Percentiles rank a stretch among this genome's conserved stretches.
phyloP scores from a whole-genome alignment of 768 basidiomycete genomes.

The Lactifluus subvellereus region DNA sequence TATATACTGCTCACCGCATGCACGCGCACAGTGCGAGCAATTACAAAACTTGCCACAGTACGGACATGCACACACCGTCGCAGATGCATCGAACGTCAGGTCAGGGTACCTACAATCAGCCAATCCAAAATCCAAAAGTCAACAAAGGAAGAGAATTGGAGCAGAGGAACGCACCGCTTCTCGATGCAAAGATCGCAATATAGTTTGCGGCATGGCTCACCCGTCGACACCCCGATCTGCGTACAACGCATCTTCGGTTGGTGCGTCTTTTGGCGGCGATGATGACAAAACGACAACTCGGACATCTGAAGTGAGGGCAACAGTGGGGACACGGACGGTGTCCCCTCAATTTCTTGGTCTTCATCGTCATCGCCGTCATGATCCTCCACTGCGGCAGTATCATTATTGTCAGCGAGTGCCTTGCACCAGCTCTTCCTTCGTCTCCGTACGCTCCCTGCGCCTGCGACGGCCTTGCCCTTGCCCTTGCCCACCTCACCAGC shows the following conservation, averaged over 20 bases:
- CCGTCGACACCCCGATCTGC: neutral
- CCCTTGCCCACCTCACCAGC: neutral
- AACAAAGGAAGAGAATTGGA: neutral
- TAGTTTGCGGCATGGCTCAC: neutral
- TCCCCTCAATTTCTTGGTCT: neutral
- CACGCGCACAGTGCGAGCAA: constrained; percentile 41
- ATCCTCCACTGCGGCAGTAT: neutral
- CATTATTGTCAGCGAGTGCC: neutral
- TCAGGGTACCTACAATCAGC: constrained; percentile 34
- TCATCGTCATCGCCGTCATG: neutral
- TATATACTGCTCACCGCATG: constrained; percentile 44
- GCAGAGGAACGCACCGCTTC: constrained; percentile 8
- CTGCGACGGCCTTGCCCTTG: neutral
- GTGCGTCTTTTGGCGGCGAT: constrained; percentile 9
- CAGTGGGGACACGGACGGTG: neutral
- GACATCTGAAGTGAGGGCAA: no score
- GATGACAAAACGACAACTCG: constrained; percentile 10
- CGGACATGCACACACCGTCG: constrained; percentile 39
- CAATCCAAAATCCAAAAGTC: neutral
- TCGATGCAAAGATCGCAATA: constrained; percentile 20
- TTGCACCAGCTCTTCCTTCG: constrained; percentile 15
- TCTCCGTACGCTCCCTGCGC: neutral
- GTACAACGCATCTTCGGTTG: constrained; percentile 18
- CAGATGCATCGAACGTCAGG: constrained; percentile 32
- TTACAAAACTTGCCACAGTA: constrained; percentile 42